These are phyloP conservation scores for Candida succiphila DNA, from an alignment of 805 yeast species.

Conservation along the genomic window DNA sequence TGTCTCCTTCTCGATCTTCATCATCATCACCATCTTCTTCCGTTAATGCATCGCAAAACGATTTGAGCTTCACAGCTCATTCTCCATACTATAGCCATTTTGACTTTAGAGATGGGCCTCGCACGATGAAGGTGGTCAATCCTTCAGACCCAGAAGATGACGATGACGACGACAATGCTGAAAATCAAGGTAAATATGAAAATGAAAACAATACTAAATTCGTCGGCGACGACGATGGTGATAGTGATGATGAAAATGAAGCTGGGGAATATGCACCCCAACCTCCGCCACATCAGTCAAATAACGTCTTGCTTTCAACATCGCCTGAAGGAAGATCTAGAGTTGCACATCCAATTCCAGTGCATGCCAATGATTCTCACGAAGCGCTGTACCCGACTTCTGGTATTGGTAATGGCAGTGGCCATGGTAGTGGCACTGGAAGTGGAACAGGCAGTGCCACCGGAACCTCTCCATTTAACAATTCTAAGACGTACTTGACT, in stretches of 20 bases:
- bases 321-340: background rate
- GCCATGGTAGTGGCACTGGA: too few species aligned
- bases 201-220: background rate
- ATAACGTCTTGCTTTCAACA: background rate
- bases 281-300: background rate
- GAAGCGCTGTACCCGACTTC: background rate
- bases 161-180: conserved; percentile 1
- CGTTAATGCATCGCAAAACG: too few species aligned
- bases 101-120: conserved; percentile 9
- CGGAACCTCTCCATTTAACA: background rate
- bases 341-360: background rate
- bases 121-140: conserved; percentile 15
- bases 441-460: too few species aligned
- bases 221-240: background rate
- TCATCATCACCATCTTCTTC: too few species aligned
- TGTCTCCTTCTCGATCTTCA: too few species aligned
- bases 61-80: conserved; percentile 23
- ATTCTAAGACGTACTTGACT: conserved; percentile 3
- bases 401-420: too few species aligned
- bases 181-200: background rate
- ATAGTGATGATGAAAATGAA: background rate
- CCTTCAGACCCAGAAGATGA: conserved; percentile 1
- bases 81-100: conserved; percentile 22
- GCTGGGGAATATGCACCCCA: background rate
- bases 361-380: background rate